Percentiles rank a stretch among this genome's conserved stretches.
Conservation (phyloP, 148 eudicot genomes). For the Fagopyrum homotropicum region DNA sequence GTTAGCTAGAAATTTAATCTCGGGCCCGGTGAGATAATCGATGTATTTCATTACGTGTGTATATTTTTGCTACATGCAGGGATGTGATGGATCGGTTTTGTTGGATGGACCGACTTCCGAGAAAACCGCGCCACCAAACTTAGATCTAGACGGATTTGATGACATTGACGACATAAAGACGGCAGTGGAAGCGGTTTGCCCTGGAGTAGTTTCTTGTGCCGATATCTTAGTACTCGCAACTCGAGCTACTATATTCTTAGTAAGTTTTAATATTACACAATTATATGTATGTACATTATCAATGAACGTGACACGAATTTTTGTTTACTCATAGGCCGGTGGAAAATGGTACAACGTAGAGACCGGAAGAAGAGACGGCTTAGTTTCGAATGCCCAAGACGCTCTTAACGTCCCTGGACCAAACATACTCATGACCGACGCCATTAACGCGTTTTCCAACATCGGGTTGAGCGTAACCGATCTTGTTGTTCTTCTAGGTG, state of each 20-base stretch:
- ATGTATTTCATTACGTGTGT: too few relatives aligned
- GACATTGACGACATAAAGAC: conserved; percentile 57
- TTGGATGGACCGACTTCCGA: conserved; percentile 63
- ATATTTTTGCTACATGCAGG: conserved; percentile 24
- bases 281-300: too few relatives aligned
- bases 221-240: conserved; percentile 71
- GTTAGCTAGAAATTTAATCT: not conserved
- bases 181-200: conserved; percentile 66
- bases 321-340: conserved; percentile 27
- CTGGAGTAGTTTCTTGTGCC: conserved; percentile 76
- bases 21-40: not conserved
- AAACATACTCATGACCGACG: conserved; percentile 14
- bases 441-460: conserved; percentile 20
- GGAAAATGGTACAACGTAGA: conserved; percentile 29
- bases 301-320: not conserved
- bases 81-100: conserved; percentile 78
- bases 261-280: conserved; percentile 20
- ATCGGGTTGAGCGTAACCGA: conserved; percentile 26
- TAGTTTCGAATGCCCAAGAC: conserved; percentile 26
- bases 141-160: conserved; percentile 75
- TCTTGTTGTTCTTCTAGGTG: conserved; percentile 27
- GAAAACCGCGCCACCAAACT: conserved; percentile 48
- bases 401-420: conserved; percentile 25
- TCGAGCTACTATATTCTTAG: conserved; percentile 53
- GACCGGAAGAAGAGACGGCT: conserved; percentile 50